Base-by-base conservation (phyloP, 371 early-diverging fungal genomes). In the Apophysomyces trapeziformis region DNA sequence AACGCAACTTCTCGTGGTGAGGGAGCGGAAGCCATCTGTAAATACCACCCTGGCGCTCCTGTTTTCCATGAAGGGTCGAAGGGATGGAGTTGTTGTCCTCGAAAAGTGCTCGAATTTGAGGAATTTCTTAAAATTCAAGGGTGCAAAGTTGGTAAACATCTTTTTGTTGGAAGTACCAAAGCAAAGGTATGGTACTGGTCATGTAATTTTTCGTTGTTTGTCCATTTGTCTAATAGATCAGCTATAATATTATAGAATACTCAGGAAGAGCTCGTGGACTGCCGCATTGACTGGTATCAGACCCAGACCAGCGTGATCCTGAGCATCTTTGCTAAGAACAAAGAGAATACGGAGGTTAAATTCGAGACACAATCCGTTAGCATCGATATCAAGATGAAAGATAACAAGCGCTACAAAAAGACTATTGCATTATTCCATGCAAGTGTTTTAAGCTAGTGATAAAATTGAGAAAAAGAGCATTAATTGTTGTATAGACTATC, bases 201-300 rank as follows among this genome's bases (percentile, higher is more conserved):
- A 43, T 68, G 18, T 56, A 11, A 57, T 13, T 45, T 50, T 58
- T 57, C 5, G 26, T 26, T 26, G 26, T 26, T 26, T 1, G 26
- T 26, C 26, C 26, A n/a, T 16, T 46, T 12, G 47, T 46, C 16
- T 46, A 11, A 46, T 16, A n/a, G n/a, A 46, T 26, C 1, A 26
- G 0, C 5, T 6, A 46, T 46, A 36, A 46, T 46, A 46, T 46
- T 16, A 16, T 46, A 46, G 47, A n/a, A 8, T 46, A 62, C 74
- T 35, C 69, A 67, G 16, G 86, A 89, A 64, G 86, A 92, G 65
- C 57, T 79, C 21, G 88, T 92, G 5, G 86, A 92, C 38, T 93
- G 94, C 73, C 89, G 96, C 39, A 88, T 86, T 45, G 99, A 98
- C 78, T 97, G 93, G 93, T 98, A 96, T 76, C 97, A 98, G 72